phyloP scores from a whole-genome alignment of 2,329 filamentous ascomycete genomes.

The Leptographium radiaticola region DNA sequence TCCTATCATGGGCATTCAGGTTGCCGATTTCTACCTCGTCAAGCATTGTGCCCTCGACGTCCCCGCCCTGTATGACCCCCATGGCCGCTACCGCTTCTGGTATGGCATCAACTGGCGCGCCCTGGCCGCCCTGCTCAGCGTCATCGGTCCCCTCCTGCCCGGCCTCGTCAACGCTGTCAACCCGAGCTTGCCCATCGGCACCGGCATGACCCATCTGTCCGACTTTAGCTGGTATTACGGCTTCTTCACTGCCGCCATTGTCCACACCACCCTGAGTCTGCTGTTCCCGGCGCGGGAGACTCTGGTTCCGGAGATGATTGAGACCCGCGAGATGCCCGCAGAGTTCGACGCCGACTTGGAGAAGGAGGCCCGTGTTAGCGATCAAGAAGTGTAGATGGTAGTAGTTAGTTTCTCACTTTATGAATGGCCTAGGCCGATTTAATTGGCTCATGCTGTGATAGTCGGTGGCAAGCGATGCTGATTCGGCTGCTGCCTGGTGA shows the following conservation, averaged over 20 bases:
- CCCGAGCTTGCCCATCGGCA: background rate
- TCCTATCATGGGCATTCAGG: conserved; percentile 19
- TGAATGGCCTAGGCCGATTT: no score
- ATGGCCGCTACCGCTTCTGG: conserved; percentile 21
- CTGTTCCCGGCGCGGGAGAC: conserved; percentile 3
- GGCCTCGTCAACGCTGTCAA: conserved; percentile 1
- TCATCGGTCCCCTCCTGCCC: background rate
- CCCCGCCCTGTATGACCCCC: conserved; percentile 21
- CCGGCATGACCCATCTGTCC: background rate
- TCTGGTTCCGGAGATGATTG: background rate
- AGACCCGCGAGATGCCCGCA: background rate
- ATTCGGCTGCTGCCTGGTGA: no score
- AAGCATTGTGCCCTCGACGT: conserved; percentile 22
- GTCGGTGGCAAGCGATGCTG: no score
- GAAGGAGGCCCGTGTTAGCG: background rate
- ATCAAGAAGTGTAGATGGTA: background rate
- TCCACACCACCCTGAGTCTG: conserved; percentile 1
- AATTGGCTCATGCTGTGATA: no score
- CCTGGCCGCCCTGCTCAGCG: background rate
- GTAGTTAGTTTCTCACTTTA: no score
- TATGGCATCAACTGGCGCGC: conserved; percentile 13
- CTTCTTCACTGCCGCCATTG: background rate
- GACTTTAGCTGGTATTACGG: conserved; percentile 7
- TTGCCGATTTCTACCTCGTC: conserved; percentile 25
- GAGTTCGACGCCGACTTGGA: background rate